Evolutionary conservation across 2,329 filamentous ascomycete species (phyloP), one percentile per base, ranked within the genome.

Genomic region (Dactylellina drechsleri): DNA sequence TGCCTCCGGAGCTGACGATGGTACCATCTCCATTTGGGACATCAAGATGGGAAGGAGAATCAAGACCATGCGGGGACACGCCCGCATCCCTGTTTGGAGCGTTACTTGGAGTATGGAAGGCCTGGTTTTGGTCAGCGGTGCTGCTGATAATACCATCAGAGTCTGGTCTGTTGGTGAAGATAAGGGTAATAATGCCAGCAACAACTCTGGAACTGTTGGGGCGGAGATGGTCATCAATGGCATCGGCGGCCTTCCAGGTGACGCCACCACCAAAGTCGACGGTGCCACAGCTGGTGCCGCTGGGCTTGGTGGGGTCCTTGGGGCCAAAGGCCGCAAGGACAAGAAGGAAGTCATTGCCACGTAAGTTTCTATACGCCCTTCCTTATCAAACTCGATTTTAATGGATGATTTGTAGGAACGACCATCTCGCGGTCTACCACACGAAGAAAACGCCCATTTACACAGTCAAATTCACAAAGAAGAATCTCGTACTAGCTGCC

Each of bases 361-460:
- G 77, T 80, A 77, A 65, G 77, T 77, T 80, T 18, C 40, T 79
- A 80, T 77, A 82, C 36, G 1, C 56, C 28, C 16, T 7, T 8
- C 23, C 28, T n/a, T 16, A 31, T 83, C 31, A 82, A n/a, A 10
- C 16, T 18, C 16, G 5, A 23, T 15, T 81, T 82, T 40, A 79
- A 61, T 31, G 93, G 16, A 2, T 92, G 92, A 79, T 91, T 2
- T 60, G 10, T 53, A 79, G 78, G 0, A 90, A 93, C 0, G 95
- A 99, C 80, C 95, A 98, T 83, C 96, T 99, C 83, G 92, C 89
- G 77, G 93, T 92, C 0, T 98, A 97, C 81, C 90, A 92, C 0
- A 98, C 95, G 2, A 99, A 99, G 87, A 97, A 96, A 83, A 94
- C 91, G 15, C 93, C 94, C 0, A 92, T 98, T 10, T 92, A 96